Percentiles rank a stretch among this genome's conserved stretches.
Evolutionary conservation across 331 rosid species (phyloP).

Genomic region (Quercus tomentella): DNA sequence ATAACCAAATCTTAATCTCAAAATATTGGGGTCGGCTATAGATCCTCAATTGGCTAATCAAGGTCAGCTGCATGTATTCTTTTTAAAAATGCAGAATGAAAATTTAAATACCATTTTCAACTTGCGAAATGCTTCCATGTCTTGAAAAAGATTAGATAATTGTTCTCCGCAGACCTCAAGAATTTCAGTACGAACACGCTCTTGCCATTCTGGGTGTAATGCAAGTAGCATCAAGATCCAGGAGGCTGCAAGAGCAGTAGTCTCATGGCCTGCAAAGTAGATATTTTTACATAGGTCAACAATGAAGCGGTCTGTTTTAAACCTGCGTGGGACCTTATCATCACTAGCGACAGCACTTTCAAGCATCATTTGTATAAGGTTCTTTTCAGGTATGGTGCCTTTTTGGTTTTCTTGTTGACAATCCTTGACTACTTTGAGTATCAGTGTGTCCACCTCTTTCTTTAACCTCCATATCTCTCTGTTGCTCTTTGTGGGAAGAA

Average conservation of each 20-base stretch:
- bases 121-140: constrained; percentile 27
- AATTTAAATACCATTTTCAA: constrained; percentile 10
- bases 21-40: no score
- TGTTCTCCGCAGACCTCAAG: constrained; percentile 25
- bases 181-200: constrained; percentile 30
- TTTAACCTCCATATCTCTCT: constrained; percentile 17
- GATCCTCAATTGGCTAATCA: no score
- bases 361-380: constrained; percentile 20
- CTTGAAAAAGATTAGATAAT: constrained; percentile 9
- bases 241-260: constrained; percentile 13
- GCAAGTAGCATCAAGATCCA: constrained; percentile 44
- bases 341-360: constrained; percentile 1
- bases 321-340: not conserved
- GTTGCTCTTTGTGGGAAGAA: constrained; percentile 31
- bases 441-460: constrained; percentile 26
- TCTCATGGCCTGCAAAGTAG: constrained; percentile 38
- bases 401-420: constrained; percentile 15
- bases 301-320: not conserved
- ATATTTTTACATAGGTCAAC: constrained; percentile 37
- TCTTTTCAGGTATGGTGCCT: not conserved
- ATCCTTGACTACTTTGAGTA: constrained; percentile 14
- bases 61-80: no score
- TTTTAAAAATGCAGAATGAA: no score
- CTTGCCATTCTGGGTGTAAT: constrained; percentile 39
- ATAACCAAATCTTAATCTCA: no score